These are phyloP conservation scores for Erodium chrysanthum DNA, from an alignment of 441 rosid genomes.

Conservation along the genomic window DNA sequence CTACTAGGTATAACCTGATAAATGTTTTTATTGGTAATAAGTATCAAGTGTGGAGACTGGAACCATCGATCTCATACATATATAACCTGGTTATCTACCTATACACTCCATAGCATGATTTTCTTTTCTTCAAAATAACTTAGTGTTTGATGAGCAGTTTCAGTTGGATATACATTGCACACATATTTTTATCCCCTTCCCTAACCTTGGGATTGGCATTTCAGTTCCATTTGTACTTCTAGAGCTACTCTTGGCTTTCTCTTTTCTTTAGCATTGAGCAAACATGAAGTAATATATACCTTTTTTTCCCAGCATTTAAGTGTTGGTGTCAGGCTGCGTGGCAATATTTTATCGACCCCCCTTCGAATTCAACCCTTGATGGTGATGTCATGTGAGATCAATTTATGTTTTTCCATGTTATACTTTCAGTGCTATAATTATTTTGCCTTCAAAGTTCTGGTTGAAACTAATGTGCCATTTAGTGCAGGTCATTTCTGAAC, in stretches of 20 bases:
- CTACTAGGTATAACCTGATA: not conserved
- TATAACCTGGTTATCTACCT: no score
- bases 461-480: conserved; percentile 22
- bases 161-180: not conserved
- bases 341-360: conserved; percentile 55
- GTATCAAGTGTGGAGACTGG: no score
- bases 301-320: conserved; percentile 60
- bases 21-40: not conserved
- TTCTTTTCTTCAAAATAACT: not conserved
- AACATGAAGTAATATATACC: conserved; percentile 10
- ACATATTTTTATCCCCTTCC: no score
- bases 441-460: not conserved
- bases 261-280: conserved; percentile 7
- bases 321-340: conserved; percentile 96
- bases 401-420: conserved; percentile 22
- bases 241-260: conserved; percentile 7
- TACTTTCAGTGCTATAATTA: conserved; percentile 17
- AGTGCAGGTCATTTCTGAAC: conserved; percentile 77
- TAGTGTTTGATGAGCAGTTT: not conserved
- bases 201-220: not conserved
- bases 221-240: conserved; percentile 2
- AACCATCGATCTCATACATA: no score
- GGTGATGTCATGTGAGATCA: conserved; percentile 79
- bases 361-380: conserved; percentile 56
- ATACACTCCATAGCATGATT: not conserved